Evolutionary conservation across 78 protist species (phyloP), one percentile per base, ranked within the genome.

Genomic region (Dictyostelium intermedium): DNA sequence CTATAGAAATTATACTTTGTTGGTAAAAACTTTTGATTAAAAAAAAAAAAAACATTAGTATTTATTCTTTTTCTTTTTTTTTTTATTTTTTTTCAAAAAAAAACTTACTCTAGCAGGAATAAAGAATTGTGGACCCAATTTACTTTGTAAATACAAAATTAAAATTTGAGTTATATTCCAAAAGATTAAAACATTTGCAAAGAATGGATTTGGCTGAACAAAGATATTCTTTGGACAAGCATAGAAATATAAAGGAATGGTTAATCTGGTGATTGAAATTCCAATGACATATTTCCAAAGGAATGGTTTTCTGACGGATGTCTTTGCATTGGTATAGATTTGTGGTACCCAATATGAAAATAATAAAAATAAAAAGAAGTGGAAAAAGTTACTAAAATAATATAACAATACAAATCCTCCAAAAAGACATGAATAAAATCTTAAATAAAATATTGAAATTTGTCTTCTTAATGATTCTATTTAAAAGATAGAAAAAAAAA

Each of bases 291-390:
- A 96, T 47, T 50, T 47, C 87, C 92, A 84, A 20, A 50, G 72
- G 69, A 91, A 82, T 14, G 91, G 85, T 72, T 87, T 86, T 85
- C 85, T 50, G 5, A 92, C 35, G 0, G 84, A 82, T 72, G 72
- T 41, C 35, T 72, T 32, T 20, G 73, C 92, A 63, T 85, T 83
- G 37, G 53, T 45, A 11, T 32, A 25, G 18, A 97, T 95, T 91
- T 97, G 98, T 11, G 98, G 98, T 9, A 96, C 83, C 96, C 96
- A 97, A 70, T 92, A 96, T 25, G 95, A 92, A 83, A 82, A 97
- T 63, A 94, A 60, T 23, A 97, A 53, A 70, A 97, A 95, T 39
- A 96, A 34, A 34, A 96, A 73, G 20, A 87, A 5, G 13, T 69
- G 32, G 63, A 97, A 95, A 16, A 83, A 34, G 25, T 14, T 25